Base-by-base conservation (phyloP, 1,284 basidiomycete genomes). In the Rhodofomes roseus region DNA sequence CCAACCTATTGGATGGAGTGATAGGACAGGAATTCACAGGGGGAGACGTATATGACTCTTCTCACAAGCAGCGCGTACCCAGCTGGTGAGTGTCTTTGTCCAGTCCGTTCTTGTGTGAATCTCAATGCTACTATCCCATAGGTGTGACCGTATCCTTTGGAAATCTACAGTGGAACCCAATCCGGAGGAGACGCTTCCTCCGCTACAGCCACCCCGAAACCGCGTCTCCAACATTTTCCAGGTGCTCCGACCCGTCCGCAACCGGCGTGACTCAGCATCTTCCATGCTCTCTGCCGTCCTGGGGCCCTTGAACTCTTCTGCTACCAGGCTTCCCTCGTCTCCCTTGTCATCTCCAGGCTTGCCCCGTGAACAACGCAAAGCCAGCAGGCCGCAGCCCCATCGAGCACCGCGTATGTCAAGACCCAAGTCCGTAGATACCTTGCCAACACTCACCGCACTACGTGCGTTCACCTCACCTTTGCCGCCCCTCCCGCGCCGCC, bases 81-180 rank as follows among this genome's bases (percentile, higher is more conserved):
- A 90, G 89, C 68, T 92, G 90, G 90, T 89, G 62, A 59, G 80
- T 72, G 18, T 57, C 44, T 18, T 37, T 36, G 36, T 22, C 60
- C 31, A 20, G 16, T 25, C 11, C 31, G 11, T 34, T 11, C 31
- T 34, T 5, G 11, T 4, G 5, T 34, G 31, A 34, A 11, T 34
- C 31, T 34, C 5, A 34, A 4, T 34, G 11, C 31, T 11, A 53
- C 9, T 37, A 25, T 27, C 27, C 20, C 60, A 34, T 58, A 89
- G 88, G 88, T 92, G 90, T 66, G 90, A 92, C 66, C 83, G 90
- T 22, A 90, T 92, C 55, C 72, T 92, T 3, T 92, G 84, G 84
- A 92, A 90, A 70, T 81, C 87, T 1, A 90, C 86, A 0, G 77
- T 89, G 16, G 80, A 81, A 18, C 71, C 73, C 1, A 76, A 76